Evolutionary conservation across 768 basidiomycete species (phyloP).

Genomic region (Mycena rosella): DNA sequence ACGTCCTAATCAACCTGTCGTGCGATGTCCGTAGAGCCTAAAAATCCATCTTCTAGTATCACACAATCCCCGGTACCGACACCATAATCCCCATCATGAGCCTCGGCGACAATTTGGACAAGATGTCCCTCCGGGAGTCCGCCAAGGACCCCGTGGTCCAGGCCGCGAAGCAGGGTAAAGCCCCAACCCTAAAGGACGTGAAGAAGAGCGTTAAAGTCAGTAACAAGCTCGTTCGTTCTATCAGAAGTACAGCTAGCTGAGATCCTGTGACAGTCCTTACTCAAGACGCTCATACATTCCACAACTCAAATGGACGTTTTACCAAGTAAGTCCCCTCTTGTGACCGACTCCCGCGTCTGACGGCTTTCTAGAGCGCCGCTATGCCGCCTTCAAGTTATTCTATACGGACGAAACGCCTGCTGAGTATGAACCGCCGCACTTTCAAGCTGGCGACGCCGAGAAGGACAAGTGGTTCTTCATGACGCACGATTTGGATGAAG

Average conservation of each 20-base stretch:
- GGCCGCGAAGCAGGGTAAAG: conserved; percentile 69
- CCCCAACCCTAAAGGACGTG: conserved; percentile 84
- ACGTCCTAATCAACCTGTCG: conserved; percentile 25
- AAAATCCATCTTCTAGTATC: conserved; percentile 64
- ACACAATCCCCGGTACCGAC: conserved; percentile 71
- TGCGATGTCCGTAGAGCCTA: not conserved
- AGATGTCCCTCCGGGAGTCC: conserved; percentile 57
- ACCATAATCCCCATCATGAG: conserved; percentile 78
- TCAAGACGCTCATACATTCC: conserved; percentile 84
- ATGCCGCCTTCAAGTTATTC: conserved; percentile 90
- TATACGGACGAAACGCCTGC: conserved; percentile 84
- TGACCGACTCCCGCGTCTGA: conserved; percentile 9
- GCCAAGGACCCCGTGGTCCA: conserved; percentile 69
- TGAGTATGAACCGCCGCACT: conserved; percentile 89
- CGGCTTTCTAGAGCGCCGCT: conserved; percentile 72
- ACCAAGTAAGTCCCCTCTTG: conserved; percentile 67
- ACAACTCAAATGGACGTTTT: conserved; percentile 84
- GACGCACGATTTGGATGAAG: conserved; percentile 79
- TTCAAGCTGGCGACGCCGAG: conserved; percentile 77
- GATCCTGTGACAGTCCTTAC: conserved; percentile 63
- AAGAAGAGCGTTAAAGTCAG: conserved; percentile 84
- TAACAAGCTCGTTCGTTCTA: not conserved
- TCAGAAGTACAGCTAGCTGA: not conserved
- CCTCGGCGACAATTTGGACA: conserved; percentile 70
- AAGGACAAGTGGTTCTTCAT: conserved; percentile 85